Evolutionary conservation across 2,329 filamentous ascomycete species (phyloP), one percentile per base, ranked within the genome.

Genomic region (Claviceps spartinae): DNA sequence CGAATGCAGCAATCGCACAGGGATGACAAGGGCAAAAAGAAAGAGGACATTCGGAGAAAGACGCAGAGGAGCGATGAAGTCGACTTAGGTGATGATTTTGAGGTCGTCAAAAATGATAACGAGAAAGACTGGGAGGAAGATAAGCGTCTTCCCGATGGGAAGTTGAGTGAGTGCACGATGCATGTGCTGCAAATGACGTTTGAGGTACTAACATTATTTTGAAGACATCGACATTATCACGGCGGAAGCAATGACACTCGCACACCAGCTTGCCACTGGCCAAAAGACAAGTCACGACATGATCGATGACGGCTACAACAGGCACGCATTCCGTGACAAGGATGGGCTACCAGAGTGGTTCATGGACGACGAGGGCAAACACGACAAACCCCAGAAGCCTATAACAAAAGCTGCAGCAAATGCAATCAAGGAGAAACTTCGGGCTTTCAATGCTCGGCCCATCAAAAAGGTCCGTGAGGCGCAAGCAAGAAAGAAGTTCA

Each of bases 381-480:
- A 98, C 70, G 88, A 90, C 68, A 88, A 84, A 65, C 79, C 79
- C 1, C 83, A 93, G 57, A 85, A 88, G 54, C 94, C 93, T n/a
- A 91, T 95, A 61, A 89, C 84, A 49, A 93, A 93, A 61, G 88
- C 88, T 37, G 94, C 86, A 0, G 90, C 91, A 0, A 77, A 81
- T 14, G 93, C 93, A 2, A 96, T 98, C 73, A 90, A 93, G 68
- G 91, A 96, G 63, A 98, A 98, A 71, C 66, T 86, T 64, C 85
- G 91, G 36, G 90, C 93, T 0, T 79, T 95, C 61, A 97, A 98
- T 66, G 93, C 91, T 7, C 82, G 93, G 36, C 93, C 93, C 1
- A 97, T 97, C 79, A 98, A 98, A 78, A 98, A 98, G 75, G 93
- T 98, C 36, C 85, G 87, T 60, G 93, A 98, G 70, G 93, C 93